A percentile compares a stretch with the other conserved stretches of the same genome.
Conservation (phyloP, 148 eudicot genomes). For the Rhododendron ferrugineum region DNA sequence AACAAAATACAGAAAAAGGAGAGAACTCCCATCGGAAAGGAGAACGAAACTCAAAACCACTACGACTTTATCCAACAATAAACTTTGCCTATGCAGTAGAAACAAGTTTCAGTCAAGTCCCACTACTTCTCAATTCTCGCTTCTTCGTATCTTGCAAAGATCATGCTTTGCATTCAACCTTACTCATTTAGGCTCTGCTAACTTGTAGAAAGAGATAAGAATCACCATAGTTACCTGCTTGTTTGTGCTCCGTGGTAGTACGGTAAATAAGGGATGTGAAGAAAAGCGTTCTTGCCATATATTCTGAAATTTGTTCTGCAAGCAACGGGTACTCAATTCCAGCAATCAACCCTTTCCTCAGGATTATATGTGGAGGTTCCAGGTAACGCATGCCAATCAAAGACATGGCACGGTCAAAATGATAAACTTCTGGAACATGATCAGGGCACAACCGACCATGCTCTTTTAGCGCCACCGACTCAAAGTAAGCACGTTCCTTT, state of each 20-base stretch:
- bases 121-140: neutral
- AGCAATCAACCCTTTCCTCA: conserved; percentile 88
- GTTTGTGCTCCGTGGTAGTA: conserved; percentile 84
- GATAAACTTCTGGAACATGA: conserved; percentile 93
- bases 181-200: neutral
- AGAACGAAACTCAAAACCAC: neutral
- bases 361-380: conserved; percentile 94
- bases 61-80: neutral
- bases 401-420: conserved; percentile 81
- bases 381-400: conserved; percentile 95
- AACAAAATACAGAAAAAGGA: neutral
- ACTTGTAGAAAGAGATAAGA: neutral
- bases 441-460: conserved; percentile 74
- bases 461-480: conserved; percentile 58
- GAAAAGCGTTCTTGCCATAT: conserved; percentile 76
- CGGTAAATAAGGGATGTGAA: conserved; percentile 80
- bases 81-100: neutral
- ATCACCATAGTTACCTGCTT: conserved; percentile 39
- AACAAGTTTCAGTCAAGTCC: neutral
- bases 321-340: conserved; percentile 86
- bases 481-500: conserved; percentile 89
- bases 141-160: neutral
- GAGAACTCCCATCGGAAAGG: neutral
- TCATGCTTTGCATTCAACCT: neutral
- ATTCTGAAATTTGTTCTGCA: conserved; percentile 80